Conservation (phyloP, 2,329 filamentous ascomycete genomes). For the Akanthomyces muscarius region DNA sequence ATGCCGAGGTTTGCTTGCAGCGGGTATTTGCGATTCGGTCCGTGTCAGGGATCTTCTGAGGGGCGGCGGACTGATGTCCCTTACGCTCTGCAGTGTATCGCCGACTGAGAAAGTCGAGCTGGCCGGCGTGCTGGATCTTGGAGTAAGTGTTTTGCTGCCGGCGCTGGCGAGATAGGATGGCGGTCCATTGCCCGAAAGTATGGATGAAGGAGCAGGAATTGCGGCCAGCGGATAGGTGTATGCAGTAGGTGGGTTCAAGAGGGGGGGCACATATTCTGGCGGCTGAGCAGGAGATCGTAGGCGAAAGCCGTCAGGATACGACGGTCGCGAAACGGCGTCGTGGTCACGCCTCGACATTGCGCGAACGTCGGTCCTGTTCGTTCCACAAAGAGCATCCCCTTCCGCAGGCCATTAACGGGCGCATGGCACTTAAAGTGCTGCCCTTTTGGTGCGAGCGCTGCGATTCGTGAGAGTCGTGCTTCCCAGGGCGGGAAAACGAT, state of each 20-base stretch:
- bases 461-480: background rate
- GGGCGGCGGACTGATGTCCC: slow-evolving; percentile 28
- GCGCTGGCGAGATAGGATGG: background rate
- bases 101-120: background rate
- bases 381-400: slow-evolving; percentile 13
- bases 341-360: slow-evolving; percentile 13
- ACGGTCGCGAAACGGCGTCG: background rate
- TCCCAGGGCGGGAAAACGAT: background rate
- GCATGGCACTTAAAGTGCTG: background rate
- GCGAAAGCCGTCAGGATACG: background rate
- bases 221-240: background rate
- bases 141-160: background rate
- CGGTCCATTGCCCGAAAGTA: slow-evolving; percentile 6
- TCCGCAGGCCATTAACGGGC: background rate
- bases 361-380: slow-evolving; percentile 1
- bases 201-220: slow-evolving; percentile 2
- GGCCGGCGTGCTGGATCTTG: background rate
- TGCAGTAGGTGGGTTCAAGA: background rate
- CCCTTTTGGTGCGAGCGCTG: background rate
- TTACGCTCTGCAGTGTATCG: background rate
- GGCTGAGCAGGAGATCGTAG: background rate
- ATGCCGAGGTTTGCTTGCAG: background rate
- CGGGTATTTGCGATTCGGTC: background rate
- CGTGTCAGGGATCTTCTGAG: slow-evolving; percentile 23
- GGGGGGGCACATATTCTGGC: background rate